phyloP scores from a whole-genome alignment of 768 basidiomycete species.

The Daedalea quercina region DNA sequence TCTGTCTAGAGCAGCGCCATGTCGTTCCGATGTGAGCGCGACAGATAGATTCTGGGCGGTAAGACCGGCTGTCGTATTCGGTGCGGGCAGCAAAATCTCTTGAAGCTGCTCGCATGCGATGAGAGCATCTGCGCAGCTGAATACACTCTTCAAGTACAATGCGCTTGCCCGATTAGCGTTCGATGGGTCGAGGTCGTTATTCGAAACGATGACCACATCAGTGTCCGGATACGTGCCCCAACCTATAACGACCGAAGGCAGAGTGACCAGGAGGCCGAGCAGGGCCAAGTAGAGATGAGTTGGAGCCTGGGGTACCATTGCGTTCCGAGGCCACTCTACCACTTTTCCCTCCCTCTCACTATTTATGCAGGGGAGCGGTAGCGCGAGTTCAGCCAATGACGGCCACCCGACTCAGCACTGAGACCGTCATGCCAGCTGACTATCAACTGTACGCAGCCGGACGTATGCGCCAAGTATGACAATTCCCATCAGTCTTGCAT shows the following conservation, averaged over 20 bases:
- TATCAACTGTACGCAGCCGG: too few species aligned
- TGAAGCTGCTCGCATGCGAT: slow-evolving; percentile 3
- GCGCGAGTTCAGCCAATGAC: too few species aligned
- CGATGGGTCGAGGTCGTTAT: slow-evolving; percentile 6
- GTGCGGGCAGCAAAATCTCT: slow-evolving; percentile 1
- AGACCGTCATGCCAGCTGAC: too few species aligned
- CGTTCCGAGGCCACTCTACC: too few species aligned
- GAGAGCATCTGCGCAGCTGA: neutral
- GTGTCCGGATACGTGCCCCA: slow-evolving; percentile 2
- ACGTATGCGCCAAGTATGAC: too few species aligned
- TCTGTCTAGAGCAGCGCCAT: neutral
- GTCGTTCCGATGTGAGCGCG: slow-evolving; percentile 1
- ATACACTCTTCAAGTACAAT: neutral
- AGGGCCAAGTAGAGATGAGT: neutral
- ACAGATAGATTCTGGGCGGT: neutral
- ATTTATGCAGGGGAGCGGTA: too few species aligned
- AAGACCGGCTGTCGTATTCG: neutral
- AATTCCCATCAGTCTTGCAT: too few species aligned
- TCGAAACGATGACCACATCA: slow-evolving; percentile 3
- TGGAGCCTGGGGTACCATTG: too few species aligned
- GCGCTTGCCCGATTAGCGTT: slow-evolving; percentile 1
- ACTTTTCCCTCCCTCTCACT: too few species aligned
- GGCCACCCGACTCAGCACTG: too few species aligned
- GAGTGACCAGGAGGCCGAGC: neutral
- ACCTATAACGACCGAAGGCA: neutral